Evolutionary conservation across 2,329 filamentous ascomycete species (phyloP).

Genomic region (Ascochyta rabiei): DNA sequence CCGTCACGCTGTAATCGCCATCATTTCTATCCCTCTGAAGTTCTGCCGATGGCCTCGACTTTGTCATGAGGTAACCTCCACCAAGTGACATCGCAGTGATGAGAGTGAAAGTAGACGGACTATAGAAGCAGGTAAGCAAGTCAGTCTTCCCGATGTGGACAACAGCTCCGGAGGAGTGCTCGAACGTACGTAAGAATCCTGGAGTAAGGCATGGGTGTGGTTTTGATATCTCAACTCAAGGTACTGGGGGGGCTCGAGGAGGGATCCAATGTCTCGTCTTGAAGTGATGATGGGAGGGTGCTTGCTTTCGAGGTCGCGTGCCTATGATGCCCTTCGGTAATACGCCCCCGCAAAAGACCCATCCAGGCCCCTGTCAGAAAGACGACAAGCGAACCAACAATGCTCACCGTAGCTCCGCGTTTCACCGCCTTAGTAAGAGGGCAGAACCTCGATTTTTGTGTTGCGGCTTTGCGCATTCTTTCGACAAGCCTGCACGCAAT

Average conservation of each 20-base stretch:
- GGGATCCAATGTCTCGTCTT: neutral
- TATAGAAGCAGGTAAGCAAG: slow-evolving; percentile 11
- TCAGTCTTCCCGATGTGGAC: slow-evolving; percentile 24
- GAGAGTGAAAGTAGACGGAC: slow-evolving; percentile 41
- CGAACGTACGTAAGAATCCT: slow-evolving; percentile 40
- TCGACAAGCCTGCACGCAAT: neutral
- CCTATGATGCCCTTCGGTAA: slow-evolving; percentile 8
- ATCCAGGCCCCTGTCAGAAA: slow-evolving; percentile 3
- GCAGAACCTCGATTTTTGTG: slow-evolving; percentile 15
- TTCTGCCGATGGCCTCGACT: slow-evolving; percentile 35
- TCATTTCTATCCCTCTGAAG: slow-evolving; percentile 35
- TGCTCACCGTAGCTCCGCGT: slow-evolving; percentile 12
- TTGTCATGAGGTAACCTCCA: slow-evolving; percentile 42
- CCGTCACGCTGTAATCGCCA: slow-evolving; percentile 46
- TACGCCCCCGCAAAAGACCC: slow-evolving; percentile 11
- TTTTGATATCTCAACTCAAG: neutral
- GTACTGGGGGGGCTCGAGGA: neutral
- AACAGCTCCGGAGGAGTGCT: neutral
- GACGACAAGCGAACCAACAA: slow-evolving; percentile 3
- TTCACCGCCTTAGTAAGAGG: neutral
- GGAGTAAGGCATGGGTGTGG: slow-evolving; percentile 35
- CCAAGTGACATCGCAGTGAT: slow-evolving; percentile 41
- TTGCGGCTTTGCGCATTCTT: neutral
- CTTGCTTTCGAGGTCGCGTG: slow-evolving; percentile 26
- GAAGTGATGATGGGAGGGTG: slow-evolving; percentile 9